phyloP scores from a whole-genome alignment of 139 green algal genomes.

The Chlorella vulgaris region DNA sequence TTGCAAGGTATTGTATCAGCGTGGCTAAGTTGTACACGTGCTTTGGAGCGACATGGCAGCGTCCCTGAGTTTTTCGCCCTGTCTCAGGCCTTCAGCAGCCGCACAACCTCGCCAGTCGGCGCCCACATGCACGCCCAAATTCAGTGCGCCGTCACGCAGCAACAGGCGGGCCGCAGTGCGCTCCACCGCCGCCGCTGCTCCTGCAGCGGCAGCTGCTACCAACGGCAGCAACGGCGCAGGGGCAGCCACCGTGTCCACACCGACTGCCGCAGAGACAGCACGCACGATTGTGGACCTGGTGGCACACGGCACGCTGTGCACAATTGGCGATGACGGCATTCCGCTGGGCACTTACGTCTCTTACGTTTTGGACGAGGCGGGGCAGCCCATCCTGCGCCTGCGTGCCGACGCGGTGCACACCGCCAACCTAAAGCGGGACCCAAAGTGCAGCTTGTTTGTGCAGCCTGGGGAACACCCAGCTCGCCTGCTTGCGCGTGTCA shows the following conservation, averaged over 20 bases:
- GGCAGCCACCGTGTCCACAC: neutral
- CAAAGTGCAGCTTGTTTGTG: conserved; percentile 80
- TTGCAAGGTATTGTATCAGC: too few relatives aligned
- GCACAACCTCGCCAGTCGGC: too few relatives aligned
- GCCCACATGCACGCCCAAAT: too few relatives aligned
- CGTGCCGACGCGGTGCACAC: conserved; percentile 71
- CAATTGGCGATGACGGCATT: conserved; percentile 54
- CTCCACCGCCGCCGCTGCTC: too few relatives aligned
- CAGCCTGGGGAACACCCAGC: conserved; percentile 76
- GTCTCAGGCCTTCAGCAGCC: too few relatives aligned
- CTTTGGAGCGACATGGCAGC: too few relatives aligned
- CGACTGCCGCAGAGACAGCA: conserved; percentile 68
- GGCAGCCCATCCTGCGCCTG: conserved; percentile 75
- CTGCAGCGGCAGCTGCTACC: neutral
- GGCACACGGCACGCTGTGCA: conserved; percentile 78
- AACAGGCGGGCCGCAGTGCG: too few relatives aligned
- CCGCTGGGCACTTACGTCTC: conserved; percentile 82
- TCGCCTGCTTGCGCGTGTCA: conserved; percentile 73
- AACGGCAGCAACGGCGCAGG: neutral
- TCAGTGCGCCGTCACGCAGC: neutral
- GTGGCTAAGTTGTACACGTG: too few relatives aligned
- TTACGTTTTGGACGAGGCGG: conserved; percentile 78
- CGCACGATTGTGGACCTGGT: conserved; percentile 77
- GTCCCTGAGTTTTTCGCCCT: too few relatives aligned
- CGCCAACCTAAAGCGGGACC: conserved; percentile 65